Percentiles rank a stretch among this genome's conserved stretches.
Conservation (phyloP, 768 basidiomycete genomes). For the Pulveroboletus sp. region DNA sequence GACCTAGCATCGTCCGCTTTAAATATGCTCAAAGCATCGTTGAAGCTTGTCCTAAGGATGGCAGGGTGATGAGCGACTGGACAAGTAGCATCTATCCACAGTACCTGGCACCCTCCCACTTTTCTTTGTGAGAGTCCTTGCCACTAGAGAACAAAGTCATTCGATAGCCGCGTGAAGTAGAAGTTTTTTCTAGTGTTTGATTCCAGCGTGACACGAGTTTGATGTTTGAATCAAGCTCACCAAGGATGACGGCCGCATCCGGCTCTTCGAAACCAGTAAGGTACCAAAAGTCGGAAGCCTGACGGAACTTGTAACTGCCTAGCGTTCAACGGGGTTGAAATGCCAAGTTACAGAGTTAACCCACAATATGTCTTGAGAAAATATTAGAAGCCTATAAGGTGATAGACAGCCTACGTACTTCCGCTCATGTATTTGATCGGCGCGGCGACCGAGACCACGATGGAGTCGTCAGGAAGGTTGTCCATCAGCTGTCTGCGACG, state of each 20-base stretch:
- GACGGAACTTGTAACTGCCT: conserved; percentile 88
- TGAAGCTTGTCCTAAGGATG: conserved; percentile 54
- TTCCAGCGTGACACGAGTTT: conserved; percentile 1
- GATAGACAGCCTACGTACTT: conserved; percentile 44
- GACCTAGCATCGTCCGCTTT: conserved; percentile 69
- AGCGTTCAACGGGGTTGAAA: conserved; percentile 7
- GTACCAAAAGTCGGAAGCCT: conserved; percentile 92
- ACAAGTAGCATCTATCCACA: background rate
- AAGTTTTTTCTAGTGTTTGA: conserved; percentile 54
- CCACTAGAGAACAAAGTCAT: conserved; percentile 84
- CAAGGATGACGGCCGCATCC: conserved; percentile 81
- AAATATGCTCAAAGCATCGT: conserved; percentile 64
- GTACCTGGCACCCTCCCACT: conserved; percentile 88
- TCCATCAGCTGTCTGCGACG: conserved; percentile 70
- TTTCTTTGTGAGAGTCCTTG: conserved; percentile 69
- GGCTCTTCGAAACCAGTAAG: conserved; percentile 95
- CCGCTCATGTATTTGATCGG: conserved; percentile 82
- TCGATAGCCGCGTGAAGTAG: conserved; percentile 68
- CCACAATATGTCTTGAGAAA: conserved; percentile 66
- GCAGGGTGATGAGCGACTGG: background rate
- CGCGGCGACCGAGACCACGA: conserved; percentile 75
- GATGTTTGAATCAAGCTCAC: conserved; percentile 35
- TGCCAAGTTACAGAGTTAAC: conserved; percentile 23
- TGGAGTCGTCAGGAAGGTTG: conserved; percentile 60
- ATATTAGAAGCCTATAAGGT: conserved; percentile 9